phyloP scores from a whole-genome alignment of 2,329 filamentous ascomycete genomes.

The Dactylonectria estremocensis region DNA sequence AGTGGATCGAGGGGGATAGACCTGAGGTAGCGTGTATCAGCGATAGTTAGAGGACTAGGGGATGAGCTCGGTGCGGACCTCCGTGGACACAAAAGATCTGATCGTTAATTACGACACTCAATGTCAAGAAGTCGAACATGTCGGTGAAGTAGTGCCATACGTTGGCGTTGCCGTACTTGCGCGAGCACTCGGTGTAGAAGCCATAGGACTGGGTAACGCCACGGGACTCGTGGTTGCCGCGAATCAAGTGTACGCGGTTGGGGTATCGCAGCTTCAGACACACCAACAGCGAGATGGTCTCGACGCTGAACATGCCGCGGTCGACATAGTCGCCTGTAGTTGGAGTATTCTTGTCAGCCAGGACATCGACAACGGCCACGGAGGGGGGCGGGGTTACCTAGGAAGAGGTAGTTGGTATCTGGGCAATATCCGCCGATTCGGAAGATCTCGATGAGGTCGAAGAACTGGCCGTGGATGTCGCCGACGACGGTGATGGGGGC shows the following conservation, averaged over 20 bases:
- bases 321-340: constrained; percentile 93
- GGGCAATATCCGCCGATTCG: constrained; percentile 97
- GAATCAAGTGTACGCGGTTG: constrained; percentile 93
- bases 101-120: constrained; percentile 98
- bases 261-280: constrained; percentile 98
- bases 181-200: constrained; percentile 97
- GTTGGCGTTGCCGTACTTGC: constrained; percentile 98
- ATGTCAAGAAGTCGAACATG: constrained; percentile 98
- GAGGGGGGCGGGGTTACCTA: constrained; percentile 71
- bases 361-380: constrained; percentile 6
- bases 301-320: constrained; percentile 97
- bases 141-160: constrained; percentile 99
- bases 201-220: constrained; percentile 99
- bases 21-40: constrained; percentile 60
- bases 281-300: constrained; percentile 97
- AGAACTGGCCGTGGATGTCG: constrained; percentile 99
- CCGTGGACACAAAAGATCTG: constrained; percentile 99
- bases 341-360: constrained; percentile 28
- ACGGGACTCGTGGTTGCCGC: constrained; percentile 97
- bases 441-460: constrained; percentile 99
- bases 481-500: constrained; percentile 97
- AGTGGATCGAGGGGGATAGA: constrained; percentile 92
- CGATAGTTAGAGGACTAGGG: background rate
- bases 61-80: constrained; percentile 63
- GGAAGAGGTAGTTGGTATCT: constrained; percentile 97